A percentile compares a stretch with the other conserved stretches of the same genome.
Evolutionary conservation across 2,329 filamentous ascomycete genomes (phyloP).

Genomic region (Neopestalotiopsis clavispora): DNA sequence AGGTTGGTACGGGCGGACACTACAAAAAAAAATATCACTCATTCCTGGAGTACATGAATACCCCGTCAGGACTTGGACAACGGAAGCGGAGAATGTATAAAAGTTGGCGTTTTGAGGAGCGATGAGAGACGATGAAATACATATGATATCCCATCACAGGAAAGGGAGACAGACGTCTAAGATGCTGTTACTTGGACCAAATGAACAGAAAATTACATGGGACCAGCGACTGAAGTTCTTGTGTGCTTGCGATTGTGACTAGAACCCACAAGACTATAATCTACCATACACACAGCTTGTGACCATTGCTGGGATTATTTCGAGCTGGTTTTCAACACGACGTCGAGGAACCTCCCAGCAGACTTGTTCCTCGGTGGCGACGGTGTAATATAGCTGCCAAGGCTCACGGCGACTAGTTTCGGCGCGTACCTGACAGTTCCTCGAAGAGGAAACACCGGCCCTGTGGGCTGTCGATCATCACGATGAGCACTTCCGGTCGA

Average conservation of each 20-base stretch:
- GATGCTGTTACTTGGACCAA: background rate
- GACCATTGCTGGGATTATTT: too few relatives aligned
- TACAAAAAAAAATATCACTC: too few relatives aligned
- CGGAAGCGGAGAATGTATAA: background rate
- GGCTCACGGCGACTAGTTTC: background rate
- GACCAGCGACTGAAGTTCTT: background rate
- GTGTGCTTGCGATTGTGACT: background rate
- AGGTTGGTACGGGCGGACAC: background rate
- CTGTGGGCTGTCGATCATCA: constrained; percentile 6
- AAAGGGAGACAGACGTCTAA: background rate
- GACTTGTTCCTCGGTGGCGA: too few relatives aligned
- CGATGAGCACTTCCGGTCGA: background rate
- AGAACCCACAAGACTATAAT: too few relatives aligned
- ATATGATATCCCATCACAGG: background rate
- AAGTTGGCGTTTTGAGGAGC: background rate
- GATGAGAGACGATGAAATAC: background rate
- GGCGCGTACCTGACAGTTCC: constrained; percentile 8
- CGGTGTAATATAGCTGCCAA: background rate
- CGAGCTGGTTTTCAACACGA: too few relatives aligned
- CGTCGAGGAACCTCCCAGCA: too few relatives aligned
- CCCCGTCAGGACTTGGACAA: constrained; percentile 2
- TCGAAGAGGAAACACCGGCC: background rate
- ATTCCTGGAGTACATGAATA: background rate
- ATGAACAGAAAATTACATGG: background rate
- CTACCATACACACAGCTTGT: too few relatives aligned